Percentiles rank a stretch among this genome's conserved stretches.
Evolutionary conservation across 2,329 filamentous ascomycete genomes (phyloP).

Genomic region (Pseudogymnoascus sp.): DNA sequence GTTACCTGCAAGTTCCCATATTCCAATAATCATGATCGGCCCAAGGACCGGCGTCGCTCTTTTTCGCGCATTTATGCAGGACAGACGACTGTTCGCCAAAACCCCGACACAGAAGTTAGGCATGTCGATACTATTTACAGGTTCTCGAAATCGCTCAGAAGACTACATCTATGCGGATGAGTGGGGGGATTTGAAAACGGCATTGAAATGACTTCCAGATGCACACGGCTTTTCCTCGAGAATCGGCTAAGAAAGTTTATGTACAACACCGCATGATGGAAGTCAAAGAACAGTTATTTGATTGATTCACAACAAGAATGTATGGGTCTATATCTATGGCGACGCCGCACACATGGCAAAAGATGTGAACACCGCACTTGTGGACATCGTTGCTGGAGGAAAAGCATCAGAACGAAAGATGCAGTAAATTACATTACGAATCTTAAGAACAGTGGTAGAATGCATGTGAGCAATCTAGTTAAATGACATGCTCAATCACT

Average conservation of each 20-base stretch:
- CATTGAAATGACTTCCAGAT: neutral
- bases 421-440: neutral
- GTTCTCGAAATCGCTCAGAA: conserved; percentile 19
- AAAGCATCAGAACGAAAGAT: neutral
- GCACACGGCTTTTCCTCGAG: conserved; percentile 5
- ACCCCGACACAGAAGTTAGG: conserved; percentile 9
- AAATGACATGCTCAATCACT: neutral
- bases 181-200: neutral
- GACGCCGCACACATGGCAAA: conserved; percentile 6
- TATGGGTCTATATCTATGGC: conserved; percentile 4
- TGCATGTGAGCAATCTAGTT: neutral
- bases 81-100: conserved; percentile 12
- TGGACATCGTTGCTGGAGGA: neutral
- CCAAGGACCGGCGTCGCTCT: conserved; percentile 26
- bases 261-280: conserved; percentile 4
- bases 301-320: neutral
- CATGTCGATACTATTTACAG: conserved; percentile 17
- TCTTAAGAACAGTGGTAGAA: neutral
- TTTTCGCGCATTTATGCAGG: conserved; percentile 23
- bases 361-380: neutral
- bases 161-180: conserved; percentile 20
- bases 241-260: neutral
- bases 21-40: conserved; percentile 21
- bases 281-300: neutral
- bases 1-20: neutral